phyloP scores from a whole-genome alignment of 306 rosid genomes.

The Dryas alaskensis region DNA sequence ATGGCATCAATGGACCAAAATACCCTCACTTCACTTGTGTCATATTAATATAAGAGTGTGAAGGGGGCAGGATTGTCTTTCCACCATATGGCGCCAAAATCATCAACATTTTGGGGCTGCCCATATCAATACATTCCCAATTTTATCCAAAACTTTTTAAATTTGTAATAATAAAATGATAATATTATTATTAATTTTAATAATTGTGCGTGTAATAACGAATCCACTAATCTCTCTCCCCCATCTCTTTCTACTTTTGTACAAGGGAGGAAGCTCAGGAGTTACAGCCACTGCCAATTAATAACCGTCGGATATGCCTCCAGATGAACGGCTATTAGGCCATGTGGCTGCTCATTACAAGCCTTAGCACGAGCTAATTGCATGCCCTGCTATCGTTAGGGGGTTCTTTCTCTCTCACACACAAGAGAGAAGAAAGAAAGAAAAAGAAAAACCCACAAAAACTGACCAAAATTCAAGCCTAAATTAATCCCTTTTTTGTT shows the following conservation, averaged over 20 bases:
- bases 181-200: neutral
- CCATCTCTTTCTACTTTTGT: constrained; percentile 33
- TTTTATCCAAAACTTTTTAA: neutral
- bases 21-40: neutral
- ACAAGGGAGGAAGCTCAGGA: constrained; percentile 51
- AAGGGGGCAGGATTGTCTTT: constrained; percentile 2
- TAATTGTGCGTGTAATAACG: constrained; percentile 17
- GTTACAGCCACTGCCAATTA: constrained; percentile 46
- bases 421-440: neutral
- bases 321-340: constrained; percentile 36
- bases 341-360: constrained; percentile 43
- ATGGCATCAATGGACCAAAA: neutral
- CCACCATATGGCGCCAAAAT: neutral
- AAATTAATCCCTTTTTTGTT: constrained; percentile 13
- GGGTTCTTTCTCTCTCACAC: neutral
- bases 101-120: neutral
- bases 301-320: constrained; percentile 39
- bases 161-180: neutral
- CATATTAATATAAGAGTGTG: neutral
- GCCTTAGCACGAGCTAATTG: constrained; percentile 41
- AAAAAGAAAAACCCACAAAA: constrained; percentile 14
- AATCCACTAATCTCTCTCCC: constrained; percentile 62
- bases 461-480: constrained; percentile 27
- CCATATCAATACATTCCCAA: neutral
- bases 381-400: constrained; percentile 18